Conservation (phyloP, 108 stramenopile genomes). For the Discostella stelligeroides region DNA sequence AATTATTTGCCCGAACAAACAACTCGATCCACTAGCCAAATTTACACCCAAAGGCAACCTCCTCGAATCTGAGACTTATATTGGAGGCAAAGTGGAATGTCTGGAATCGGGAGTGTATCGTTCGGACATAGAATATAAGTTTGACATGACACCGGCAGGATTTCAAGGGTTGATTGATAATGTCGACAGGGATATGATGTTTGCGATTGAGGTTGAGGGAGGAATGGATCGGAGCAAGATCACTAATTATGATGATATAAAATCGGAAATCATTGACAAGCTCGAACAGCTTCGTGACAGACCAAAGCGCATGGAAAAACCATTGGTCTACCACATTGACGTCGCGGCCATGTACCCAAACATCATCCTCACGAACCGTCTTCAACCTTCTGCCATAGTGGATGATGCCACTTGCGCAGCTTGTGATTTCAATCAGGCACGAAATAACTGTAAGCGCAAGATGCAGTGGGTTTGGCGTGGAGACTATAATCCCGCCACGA, state of each 20-base stretch:
- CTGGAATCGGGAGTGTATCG: constrained; percentile 99
- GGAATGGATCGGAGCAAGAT: constrained; percentile 88
- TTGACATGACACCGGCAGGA: constrained; percentile 91
- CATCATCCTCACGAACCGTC: constrained; percentile 98
- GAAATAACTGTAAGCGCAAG: constrained; percentile 93
- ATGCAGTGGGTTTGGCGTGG: constrained; percentile 99
- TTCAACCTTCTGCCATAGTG: constrained; percentile 97
- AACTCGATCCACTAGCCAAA: constrained; percentile 85
- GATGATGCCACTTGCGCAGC: constrained; percentile 95
- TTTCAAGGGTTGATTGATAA: constrained; percentile 96
- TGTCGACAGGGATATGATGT: constrained; percentile 95
- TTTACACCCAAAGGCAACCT: constrained; percentile 93
- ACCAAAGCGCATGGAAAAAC: constrained; percentile 90
- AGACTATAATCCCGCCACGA: constrained; percentile 91
- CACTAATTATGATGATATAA: constrained; percentile 92
- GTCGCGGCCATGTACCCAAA: constrained; percentile 99
- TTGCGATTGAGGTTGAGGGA: constrained; percentile 97
- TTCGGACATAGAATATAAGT: constrained; percentile 93
- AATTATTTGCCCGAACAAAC: constrained; percentile 98
- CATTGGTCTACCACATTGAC: constrained; percentile 97
- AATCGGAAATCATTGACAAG: constrained; percentile 83
- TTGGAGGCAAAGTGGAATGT: constrained; percentile 99
- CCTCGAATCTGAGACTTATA: constrained; percentile 98
- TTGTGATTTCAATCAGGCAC: constrained; percentile 96
- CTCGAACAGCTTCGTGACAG: constrained; percentile 94